Base-by-base conservation (phyloP, 208 protist species). In the Acanthamoeba triangularis region DNA sequence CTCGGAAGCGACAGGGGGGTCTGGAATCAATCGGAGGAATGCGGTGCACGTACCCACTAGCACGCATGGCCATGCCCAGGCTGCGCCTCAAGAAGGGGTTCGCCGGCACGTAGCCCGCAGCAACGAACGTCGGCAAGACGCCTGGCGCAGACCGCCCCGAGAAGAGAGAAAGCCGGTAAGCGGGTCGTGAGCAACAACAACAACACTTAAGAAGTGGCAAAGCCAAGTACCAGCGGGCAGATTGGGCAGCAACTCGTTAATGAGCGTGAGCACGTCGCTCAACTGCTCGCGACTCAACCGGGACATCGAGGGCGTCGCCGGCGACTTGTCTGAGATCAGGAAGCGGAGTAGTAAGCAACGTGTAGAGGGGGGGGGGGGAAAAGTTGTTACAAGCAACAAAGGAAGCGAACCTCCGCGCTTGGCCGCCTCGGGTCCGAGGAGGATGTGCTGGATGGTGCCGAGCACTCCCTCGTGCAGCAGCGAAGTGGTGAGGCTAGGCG, bases 201-300 rank as follows among this genome's bases (percentile, higher is more conserved):
- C 2, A 93, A n/a, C n/a, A n/a, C n/a, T n/a, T n/a, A n/a, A n/a
- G n/a, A n/a, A n/a, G n/a, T n/a, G n/a, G n/a, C n/a, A n/a, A n/a
- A n/a, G n/a, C n/a, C n/a, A n/a, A n/a, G n/a, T n/a, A 18, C 82
- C 96, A 33, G 41, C 10, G 28, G 97, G 96, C 28, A 98, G 90
- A 23, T 96, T 94, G 33, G 97, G 97, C 37, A 98, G 76, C 23
- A 98, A 78, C 82, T 97, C 96, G 91, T 97, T 96, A 23, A 96
- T 96, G 13, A 98, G 95, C 16, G 63, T 85, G 16, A 98, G 87
- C 1, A 97, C 63, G 28, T 97, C 95, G 52, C 90, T 65, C 14
- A 97, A 20, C 25, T 91, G 85, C 49, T 91, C 78, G 28, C 78
- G 41, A 28, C 41, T 87, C 20, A 87, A n/a, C 20, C 49, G n/a